These are phyloP conservation scores for Suillus americanus DNA, from an alignment of 768 basidiomycete genomes.

Conservation along the genomic window DNA sequence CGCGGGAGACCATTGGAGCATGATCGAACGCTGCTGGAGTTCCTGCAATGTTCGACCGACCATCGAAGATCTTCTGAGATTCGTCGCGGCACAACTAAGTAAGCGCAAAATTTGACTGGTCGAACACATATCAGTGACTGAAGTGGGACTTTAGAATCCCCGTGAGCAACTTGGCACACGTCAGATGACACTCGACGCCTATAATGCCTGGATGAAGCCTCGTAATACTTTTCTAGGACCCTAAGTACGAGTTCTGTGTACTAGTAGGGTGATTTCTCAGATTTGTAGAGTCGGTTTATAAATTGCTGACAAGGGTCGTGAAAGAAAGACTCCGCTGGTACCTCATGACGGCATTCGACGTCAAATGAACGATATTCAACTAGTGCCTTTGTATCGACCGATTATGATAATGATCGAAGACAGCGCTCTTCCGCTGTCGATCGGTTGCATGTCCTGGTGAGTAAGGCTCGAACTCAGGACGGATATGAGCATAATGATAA, in stretches of 20 bases:
- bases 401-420: background rate
- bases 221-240: background rate
- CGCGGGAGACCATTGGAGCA: conserved; percentile 7
- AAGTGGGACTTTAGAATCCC: background rate
- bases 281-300: background rate
- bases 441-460: background rate
- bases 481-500: no score
- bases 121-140: no score
- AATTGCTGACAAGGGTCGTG: background rate
- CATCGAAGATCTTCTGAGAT: conserved; percentile 18
- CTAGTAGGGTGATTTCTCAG: background rate
- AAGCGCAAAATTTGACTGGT: background rate
- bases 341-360: background rate
- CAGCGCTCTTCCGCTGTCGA: background rate
- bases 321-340: background rate
- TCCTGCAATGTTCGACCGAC: conserved; percentile 10
- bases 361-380: background rate
- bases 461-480: background rate
- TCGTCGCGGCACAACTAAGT: conserved; percentile 5
- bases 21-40: conserved; percentile 9
- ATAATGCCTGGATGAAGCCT: background rate
- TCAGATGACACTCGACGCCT: background rate
- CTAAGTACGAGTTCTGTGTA: background rate
- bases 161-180: background rate
- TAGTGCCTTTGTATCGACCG: background rate